Evolutionary conservation across 106 monocot genomes (phyloP).

Genomic region (Chionographis japonica): DNA sequence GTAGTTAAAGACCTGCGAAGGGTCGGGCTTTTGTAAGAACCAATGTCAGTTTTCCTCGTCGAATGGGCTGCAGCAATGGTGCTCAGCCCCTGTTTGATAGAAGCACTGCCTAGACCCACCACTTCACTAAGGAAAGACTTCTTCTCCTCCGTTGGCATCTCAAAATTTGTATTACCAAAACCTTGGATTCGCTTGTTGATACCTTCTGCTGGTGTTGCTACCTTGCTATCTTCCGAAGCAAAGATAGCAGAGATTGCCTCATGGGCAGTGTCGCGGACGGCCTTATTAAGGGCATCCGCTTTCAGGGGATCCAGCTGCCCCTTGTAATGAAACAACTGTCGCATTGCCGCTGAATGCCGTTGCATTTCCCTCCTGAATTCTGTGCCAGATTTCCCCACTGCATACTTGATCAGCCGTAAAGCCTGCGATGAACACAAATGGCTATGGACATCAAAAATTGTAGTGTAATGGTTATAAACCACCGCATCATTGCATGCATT

Average conservation of each 20-base stretch:
- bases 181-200: conserved; percentile 82
- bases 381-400: conserved; percentile 83
- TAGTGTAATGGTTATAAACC: no score
- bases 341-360: conserved; percentile 66
- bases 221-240: conserved; percentile 59
- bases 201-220: conserved; percentile 37
- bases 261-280: conserved; percentile 91
- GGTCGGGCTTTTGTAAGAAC: conserved; percentile 75
- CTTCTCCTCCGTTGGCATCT: conserved; percentile 66
- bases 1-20: conserved; percentile 81
- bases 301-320: conserved; percentile 84
- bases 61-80: conserved; percentile 71
- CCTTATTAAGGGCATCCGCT: conserved; percentile 94
- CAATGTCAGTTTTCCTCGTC: conserved; percentile 66
- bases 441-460: no score
- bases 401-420: conserved; percentile 81
- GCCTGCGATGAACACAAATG: conserved; percentile 22
- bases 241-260: conserved; percentile 79
- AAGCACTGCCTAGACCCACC: conserved; percentile 75
- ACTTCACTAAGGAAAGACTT: conserved; percentile 96
- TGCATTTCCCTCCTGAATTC: conserved; percentile 98
- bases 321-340: conserved; percentile 84
- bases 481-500: no score
- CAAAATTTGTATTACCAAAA: conserved; percentile 93
- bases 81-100: conserved; percentile 74